Base-by-base conservation (phyloP, 345 rosid species). In the Durio zibethinus region DNA sequence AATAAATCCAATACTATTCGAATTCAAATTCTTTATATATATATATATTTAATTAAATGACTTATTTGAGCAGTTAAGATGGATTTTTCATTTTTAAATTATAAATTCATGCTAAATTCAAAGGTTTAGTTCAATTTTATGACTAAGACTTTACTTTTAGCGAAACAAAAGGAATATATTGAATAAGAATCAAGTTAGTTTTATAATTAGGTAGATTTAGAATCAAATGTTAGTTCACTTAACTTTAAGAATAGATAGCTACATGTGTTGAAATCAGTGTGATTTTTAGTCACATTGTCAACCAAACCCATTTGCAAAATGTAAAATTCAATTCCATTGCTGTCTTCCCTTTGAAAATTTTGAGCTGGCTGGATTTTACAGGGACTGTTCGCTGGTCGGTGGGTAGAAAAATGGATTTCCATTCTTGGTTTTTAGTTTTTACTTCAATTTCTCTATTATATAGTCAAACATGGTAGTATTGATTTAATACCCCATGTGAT, bases 401-500 rank as follows among this genome's bases (percentile, higher is more conserved):
- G 74, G 60, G 29, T 48, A 31, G 60, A 48, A 48, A 29, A 52
- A 52, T 33, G 75, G 62, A n/a, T 33, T 33, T 16, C 14, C 45
- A n/a, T n/a, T n/a, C n/a, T n/a, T n/a, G n/a, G n/a, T 0, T 68
- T 5, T 70, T 18, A 10, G 42, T 47, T 70, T 70, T 48, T 18
- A 33, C 74, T 50, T 48, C 59, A 45, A 25, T 15, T 6, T n/a
- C 18, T 38, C 48, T 4, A 38, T 65, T 65, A 38, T 65, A n/a
- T 43, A 38, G 71, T 67, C 50, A 45, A 14, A 29, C n/a, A 70
- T 29, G 56, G 23, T 69, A 45, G 42, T 70, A 27, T 47, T 68
- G 47, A 70, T 29, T 18, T 70, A 29, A 48, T 70, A 48, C 59
- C 59, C 60, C 74, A 70, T 70, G 74, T 70, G 74, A 18, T 11